Evolutionary conservation across 305 asterid genomes (phyloP).

Genomic region (Petunia hybrid): DNA sequence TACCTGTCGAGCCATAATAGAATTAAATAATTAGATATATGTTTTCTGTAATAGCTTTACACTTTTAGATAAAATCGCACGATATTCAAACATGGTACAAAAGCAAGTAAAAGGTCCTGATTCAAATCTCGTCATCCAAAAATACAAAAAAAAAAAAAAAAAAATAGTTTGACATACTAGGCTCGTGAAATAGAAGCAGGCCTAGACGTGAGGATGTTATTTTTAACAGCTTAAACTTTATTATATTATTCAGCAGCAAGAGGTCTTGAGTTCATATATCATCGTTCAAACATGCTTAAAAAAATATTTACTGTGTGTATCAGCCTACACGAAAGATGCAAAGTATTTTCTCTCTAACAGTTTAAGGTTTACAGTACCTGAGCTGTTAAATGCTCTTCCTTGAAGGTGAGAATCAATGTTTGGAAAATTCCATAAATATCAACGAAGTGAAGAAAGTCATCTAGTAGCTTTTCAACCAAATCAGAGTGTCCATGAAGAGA

Average conservation of each 20-base stretch:
- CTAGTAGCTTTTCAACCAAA: slow-evolving; percentile 71
- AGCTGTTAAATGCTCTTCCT: slow-evolving; percentile 64
- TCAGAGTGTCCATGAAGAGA: slow-evolving; percentile 45
- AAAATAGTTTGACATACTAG: not conserved
- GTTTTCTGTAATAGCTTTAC: not conserved
- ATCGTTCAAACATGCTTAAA: too few relatives aligned
- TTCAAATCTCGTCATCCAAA: not conserved
- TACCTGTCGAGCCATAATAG: slow-evolving; percentile 21
- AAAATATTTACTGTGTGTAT: too few relatives aligned
- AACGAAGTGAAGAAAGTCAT: slow-evolving; percentile 68
- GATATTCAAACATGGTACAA: not conserved
- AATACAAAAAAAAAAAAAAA: not conserved
- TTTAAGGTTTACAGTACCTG: slow-evolving; percentile 38
- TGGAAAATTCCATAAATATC: slow-evolving; percentile 78
- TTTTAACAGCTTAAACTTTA: too few relatives aligned
- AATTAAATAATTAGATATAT: not conserved
- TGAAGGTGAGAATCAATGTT: slow-evolving; percentile 56
- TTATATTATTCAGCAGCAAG: too few relatives aligned
- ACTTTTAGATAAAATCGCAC: not conserved
- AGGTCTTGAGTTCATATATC: too few relatives aligned
- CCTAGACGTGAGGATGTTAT: too few relatives aligned
- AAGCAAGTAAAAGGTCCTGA: not conserved
- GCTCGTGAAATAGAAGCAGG: not conserved
- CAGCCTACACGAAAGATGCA: too few relatives aligned
- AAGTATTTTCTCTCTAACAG: not conserved